Conservation (phyloP, 768 basidiomycete genomes). For the Sarcodon aspratus region DNA sequence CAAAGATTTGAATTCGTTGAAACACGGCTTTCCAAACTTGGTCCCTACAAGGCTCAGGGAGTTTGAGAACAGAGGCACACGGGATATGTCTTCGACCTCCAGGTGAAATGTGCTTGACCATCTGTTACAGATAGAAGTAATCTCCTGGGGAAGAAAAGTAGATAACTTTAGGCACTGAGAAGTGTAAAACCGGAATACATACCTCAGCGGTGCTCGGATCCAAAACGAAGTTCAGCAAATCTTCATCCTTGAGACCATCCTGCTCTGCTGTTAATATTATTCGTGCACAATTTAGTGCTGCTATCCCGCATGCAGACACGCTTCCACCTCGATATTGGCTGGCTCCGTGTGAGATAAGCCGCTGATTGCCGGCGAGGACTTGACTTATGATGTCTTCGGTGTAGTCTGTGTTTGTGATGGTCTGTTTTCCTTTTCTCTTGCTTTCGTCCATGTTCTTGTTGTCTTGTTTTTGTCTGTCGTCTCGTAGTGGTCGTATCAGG, state of each 20-base stretch:
- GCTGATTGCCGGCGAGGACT: slow-evolving; percentile 19
- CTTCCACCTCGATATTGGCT: slow-evolving; percentile 40
- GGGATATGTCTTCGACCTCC: slow-evolving; percentile 43
- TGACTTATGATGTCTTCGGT: neutral
- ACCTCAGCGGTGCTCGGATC: slow-evolving; percentile 26
- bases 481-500: too few relatives aligned
- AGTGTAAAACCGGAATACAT: slow-evolving; percentile 1
- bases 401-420: too few relatives aligned
- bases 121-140: slow-evolving; percentile 40
- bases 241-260: slow-evolving; percentile 15
- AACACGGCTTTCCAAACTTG: slow-evolving; percentile 25
- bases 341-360: slow-evolving; percentile 35
- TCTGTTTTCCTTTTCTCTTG: too few relatives aligned
- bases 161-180: neutral
- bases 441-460: too few relatives aligned
- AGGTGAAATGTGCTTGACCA: slow-evolving; percentile 45
- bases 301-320: slow-evolving; percentile 52
- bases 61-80: slow-evolving; percentile 35
- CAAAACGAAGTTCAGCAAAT: slow-evolving; percentile 23
- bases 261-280: slow-evolving; percentile 29
- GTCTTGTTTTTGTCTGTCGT: too few relatives aligned
- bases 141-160: slow-evolving; percentile 27
- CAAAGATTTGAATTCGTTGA: slow-evolving; percentile 25
- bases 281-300: slow-evolving; percentile 53
- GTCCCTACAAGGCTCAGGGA: slow-evolving; percentile 23